Conservation (phyloP, 2,329 filamentous ascomycete genomes). For the Colletotrichum paranaense region DNA sequence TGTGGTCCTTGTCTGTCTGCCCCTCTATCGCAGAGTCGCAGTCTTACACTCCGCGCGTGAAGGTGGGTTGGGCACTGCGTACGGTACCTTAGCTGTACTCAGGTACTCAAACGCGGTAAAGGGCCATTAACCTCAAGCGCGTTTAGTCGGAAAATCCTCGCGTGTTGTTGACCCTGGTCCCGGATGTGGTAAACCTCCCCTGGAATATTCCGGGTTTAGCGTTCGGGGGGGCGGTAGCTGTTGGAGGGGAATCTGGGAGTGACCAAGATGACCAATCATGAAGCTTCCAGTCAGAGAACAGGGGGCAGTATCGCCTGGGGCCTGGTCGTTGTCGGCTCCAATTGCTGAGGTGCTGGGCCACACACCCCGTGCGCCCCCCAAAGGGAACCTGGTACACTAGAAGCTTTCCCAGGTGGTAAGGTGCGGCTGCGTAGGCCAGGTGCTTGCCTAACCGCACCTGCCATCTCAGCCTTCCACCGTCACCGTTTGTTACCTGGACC, state of each 20-base stretch:
- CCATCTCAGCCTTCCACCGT: slow-evolving; percentile 29
- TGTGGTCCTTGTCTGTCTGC: slow-evolving; percentile 10
- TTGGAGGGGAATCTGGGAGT: not conserved
- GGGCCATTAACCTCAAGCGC: slow-evolving; percentile 27
- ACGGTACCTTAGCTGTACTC: not conserved
- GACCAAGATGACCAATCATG: slow-evolving; percentile 10
- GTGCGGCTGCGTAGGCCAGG: slow-evolving; percentile 49
- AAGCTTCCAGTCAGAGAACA: slow-evolving; percentile 3
- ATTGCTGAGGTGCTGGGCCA: not conserved
- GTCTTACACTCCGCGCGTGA: not conserved
- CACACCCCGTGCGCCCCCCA: not conserved
- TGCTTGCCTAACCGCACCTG: slow-evolving; percentile 49
- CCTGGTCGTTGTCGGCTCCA: not conserved
- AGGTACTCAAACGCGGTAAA: slow-evolving; percentile 18
- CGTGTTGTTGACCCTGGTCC: slow-evolving; percentile 20
- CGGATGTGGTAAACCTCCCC: slow-evolving; percentile 11
- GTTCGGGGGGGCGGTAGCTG: slow-evolving; percentile 4
- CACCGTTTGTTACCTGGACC: slow-evolving; percentile 34
- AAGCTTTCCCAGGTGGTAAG: not conserved
- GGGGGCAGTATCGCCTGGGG: not conserved
- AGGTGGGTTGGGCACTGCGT: slow-evolving; percentile 1
- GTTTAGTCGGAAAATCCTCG: slow-evolving; percentile 36
- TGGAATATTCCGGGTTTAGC: slow-evolving; percentile 32
- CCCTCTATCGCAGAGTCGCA: slow-evolving; percentile 27
- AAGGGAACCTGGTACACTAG: slow-evolving; percentile 7